Base-by-base conservation (phyloP, 371 early-diverging fungal genomes). In the Choanephora cucurbitarum region DNA sequence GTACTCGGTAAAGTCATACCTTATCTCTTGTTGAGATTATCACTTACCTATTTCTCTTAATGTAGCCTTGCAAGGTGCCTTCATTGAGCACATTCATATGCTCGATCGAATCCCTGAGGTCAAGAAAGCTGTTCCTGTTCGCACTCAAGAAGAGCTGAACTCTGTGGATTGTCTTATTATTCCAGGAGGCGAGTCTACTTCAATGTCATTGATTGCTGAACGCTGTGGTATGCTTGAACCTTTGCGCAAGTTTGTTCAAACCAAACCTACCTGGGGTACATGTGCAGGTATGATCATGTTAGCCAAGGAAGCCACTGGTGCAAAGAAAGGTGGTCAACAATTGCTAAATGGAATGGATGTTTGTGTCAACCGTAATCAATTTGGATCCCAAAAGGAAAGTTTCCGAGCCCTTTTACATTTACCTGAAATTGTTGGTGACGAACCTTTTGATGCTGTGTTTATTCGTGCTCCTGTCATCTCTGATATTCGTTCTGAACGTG, bases 261-360 rank as follows among this genome's bases (percentile, higher is more conserved):
- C 63, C 52, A 91, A 84, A 75, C 95, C 85, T 49, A 87, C 92
- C 17, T 97, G 95, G 95, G 98, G 98, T 17, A 96, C 97, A 44
- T 97, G 98, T 67, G 98, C 98, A 18, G 98, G 98, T 33, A 80
- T 97, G 88, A 96, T 97, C 54, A 80, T 97, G 67, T 80, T 97
- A 44, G 81, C 94, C 5, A 77, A 91, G 52, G 81, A 81, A 55
- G 93, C 90, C 8, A 80, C 77, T 13, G 77, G 82, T 18, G 82
- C 89, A 10, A 92, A 94, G 70, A 79, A 86, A 50, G 92, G 92
- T 19, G 96, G 95, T 5, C 95, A 96, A 64, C 76, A 82, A 67
- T 65, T 91, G 44, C 72, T 97, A 33, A 92, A 92, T 32, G 95
- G 89, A 0, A 79, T 96, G 50, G 80, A 86, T 39, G 88, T 94